Evolutionary conservation across 179 eudicot species (phyloP).

Genomic region (Carnegiea gigantea): DNA sequence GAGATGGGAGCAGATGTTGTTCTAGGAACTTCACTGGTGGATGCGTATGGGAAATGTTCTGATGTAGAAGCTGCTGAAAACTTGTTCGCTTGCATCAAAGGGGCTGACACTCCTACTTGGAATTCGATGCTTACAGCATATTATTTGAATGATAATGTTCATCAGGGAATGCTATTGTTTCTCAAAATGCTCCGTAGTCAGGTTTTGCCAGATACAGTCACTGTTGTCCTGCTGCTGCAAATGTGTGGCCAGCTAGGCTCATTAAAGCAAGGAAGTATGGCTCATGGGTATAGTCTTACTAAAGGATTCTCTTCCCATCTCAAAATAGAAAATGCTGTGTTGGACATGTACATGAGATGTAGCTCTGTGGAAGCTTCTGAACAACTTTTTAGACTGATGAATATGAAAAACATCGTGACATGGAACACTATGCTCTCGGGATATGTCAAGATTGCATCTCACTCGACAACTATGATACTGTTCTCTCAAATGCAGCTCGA

Average conservation of each 20-base stretch:
- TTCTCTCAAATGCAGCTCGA: constrained; percentile 34
- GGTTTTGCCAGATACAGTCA: constrained; percentile 32
- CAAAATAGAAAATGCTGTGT: constrained; percentile 31
- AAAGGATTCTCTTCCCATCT: constrained; percentile 32
- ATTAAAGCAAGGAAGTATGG: constrained; percentile 35
- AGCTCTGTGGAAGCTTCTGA: constrained; percentile 28
- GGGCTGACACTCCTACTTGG: constrained; percentile 38
- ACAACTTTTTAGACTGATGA: constrained; percentile 23
- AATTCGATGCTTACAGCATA: constrained; percentile 36
- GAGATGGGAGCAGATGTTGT: constrained; percentile 32
- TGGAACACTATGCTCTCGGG: constrained; percentile 43
- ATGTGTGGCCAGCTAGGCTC: constrained; percentile 32
- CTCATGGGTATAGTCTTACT: constrained; percentile 30
- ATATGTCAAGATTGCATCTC: constrained; percentile 20
- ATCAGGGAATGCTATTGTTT: constrained; percentile 34
- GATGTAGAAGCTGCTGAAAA: constrained; percentile 29
- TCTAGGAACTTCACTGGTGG: constrained; percentile 40
- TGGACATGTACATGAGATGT: constrained; percentile 48
- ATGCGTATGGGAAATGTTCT: constrained; percentile 47
- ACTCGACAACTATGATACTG: constrained; percentile 16
- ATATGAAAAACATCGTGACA: constrained; percentile 27
- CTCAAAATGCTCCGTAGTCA: constrained; percentile 27
- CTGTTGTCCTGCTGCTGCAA: constrained; percentile 33
- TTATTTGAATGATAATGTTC: constrained; percentile 21
- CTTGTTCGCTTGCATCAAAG: constrained; percentile 29